Evolutionary conservation across 2,329 filamentous ascomycete species (phyloP), one percentile per base, ranked within the genome.

Genomic region (Tothia fuscella): DNA sequence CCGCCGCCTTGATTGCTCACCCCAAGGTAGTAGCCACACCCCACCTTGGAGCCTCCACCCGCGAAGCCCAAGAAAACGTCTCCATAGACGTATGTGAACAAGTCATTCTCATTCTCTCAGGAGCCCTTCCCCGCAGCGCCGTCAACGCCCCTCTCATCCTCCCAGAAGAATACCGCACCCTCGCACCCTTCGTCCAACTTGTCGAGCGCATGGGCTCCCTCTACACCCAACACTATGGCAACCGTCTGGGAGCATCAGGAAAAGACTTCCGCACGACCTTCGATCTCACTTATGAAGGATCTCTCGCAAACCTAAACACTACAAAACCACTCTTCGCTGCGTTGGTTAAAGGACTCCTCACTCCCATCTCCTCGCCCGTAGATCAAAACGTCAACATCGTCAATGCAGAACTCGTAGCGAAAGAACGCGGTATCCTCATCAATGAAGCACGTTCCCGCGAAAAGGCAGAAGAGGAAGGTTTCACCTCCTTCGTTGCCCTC

Each of bases 51-150:
- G 84, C 84, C 0, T 84, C 78, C 0, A 91, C 84, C 0, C 71
- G 82, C 25, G 84, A 91, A 66, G 84, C 84, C 0, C 83, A 91
- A 57, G 82, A 89, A 53, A 88, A 87, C 47, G 83, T 88, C 3
- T 83, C 80, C 1, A 73, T 88, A 47, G 84, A 89, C 51, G 84
- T 89, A 6, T 89, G 83, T 58, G 78, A 80, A 25, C 83, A 91
- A 60, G 81, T 88, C 10, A 68, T 82, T 0, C 72, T 79, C 44
- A 84, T 89, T 31, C 65, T 91, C 2, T 67, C 69, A 0, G 83
- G 83, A 3, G 79, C 80, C 1, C 67, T 88, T 1, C 83, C 84
- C 0, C 82, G 81, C 1, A 76, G 72, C 16, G 82, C 83, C 4
- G 83, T 89, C 54, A 89, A 91, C 49, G 83, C 82, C 0, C 83